Evolutionary conservation across 371 early-diverging fungal genomes (phyloP), one percentile per base, ranked within the genome.

Genomic region (Conidiobolus incongruus): DNA sequence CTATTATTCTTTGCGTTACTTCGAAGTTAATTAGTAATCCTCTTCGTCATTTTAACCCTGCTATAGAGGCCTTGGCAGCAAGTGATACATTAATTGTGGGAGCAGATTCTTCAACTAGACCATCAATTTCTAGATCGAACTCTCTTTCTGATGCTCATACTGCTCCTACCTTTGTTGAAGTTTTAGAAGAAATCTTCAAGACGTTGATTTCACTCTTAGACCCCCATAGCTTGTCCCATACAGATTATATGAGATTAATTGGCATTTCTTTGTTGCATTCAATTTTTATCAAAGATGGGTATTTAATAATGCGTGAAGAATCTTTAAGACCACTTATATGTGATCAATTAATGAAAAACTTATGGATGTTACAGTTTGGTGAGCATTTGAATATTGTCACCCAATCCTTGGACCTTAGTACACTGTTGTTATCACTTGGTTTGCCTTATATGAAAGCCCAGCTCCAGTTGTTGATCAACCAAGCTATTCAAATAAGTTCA

Each of bases 231-330:
- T 68, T 77, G 46, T 77, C 79, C 38, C 87, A 92, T 53, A 89
- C 91, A 0, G 92, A 95, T 51, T 76, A 89, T 0, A 81, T 92
- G 75, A 72, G 93, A 8, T 52, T 83, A 35, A 70, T 92, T 62
- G 84, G 91, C 2, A 63, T 95, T 15, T 65, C 72, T 46, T 72
- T 80, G 20, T 56, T 81, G 38, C 71, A 76, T 45, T 71, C 73
- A 0, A 87, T 80, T 1, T 63, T 92, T 45, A 87, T 88, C 59
- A 74, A 75, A 3, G 84, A 81, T 10, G 91, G 95, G 22, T 54
- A 52, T 21, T 77, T 77, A 10, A 72, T 94, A 37, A 67, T 75
- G 2, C 68, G 66, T 22, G 80, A 77, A 44, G 65, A 72, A 17
- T 50, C 61, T 1, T 66, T 85, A 21, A 68, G 77, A 28, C 58